Base-by-base conservation (phyloP, 176 grass and related monocot species). In the Coix lacrymajobi region DNA sequence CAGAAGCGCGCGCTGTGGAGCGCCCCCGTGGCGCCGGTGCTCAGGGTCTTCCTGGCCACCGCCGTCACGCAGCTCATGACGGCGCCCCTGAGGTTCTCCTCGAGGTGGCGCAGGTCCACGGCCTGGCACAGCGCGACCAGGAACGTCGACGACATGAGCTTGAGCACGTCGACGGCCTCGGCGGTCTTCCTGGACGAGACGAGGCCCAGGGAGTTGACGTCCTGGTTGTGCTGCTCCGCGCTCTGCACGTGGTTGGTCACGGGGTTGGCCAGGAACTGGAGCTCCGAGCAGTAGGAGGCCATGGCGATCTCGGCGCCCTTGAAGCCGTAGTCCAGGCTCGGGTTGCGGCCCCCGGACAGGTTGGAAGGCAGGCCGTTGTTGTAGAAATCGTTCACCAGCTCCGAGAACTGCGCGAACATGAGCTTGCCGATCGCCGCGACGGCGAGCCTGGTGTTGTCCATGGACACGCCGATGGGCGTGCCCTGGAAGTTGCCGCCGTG, bases 401-500 rank as follows among this genome's bases (percentile, higher is more conserved):
- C 94, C 0, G 94, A 94, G 87, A 97, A 92, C 83, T 97, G 94
- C 3, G 94, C 94, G 24, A 97, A 97, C 91, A 97, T 90, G 77
- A 97, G 95, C 90, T 97, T 97, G 34, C 95, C 95, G 44, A 97
- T 92, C 10, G 95, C 88, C 0, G 95, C 92, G 37, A 97, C 72
- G 41, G 92, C 95, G 63, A 97, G 86, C 20, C 95, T 74, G 36
- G 91, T 89, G 86, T 97, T 97, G 70, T 97, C 95, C 95, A 97
- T 97, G 29, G 95, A 97, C 69, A 97, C 92, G 19, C 95, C 95
- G 31, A 97, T 91, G 7, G 95, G 95, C 1, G 95, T 97, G 56
- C 92, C 95, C 66, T 97, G 95, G 84, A 97, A 97, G 79, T 97
- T 97, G 12, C 95, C 95, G 2, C 95, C 95, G 10, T 97, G 95